phyloP scores from a whole-genome alignment of 2,329 filamentous ascomycete genomes.

The Neopestalotiopsis sp. region DNA sequence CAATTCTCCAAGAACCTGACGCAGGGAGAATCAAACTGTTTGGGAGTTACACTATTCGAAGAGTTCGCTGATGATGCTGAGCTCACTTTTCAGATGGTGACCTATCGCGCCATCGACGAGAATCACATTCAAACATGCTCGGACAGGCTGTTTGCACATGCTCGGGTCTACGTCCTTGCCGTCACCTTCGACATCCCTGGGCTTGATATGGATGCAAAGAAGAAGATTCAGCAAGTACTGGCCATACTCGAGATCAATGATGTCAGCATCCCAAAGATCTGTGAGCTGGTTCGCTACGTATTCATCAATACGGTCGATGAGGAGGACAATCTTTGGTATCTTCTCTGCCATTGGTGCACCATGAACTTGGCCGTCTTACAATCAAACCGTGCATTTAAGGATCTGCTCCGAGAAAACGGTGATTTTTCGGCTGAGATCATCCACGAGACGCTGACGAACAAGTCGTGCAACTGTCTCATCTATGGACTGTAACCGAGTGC shows the following conservation, averaged over 20 bases:
- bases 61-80: neutral
- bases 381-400: neutral
- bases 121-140: neutral
- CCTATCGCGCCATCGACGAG: neutral
- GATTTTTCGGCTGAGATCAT: neutral
- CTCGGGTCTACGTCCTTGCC: neutral
- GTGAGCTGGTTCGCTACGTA: neutral
- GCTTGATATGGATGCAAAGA: neutral
- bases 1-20: neutral
- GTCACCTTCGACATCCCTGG: neutral
- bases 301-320: neutral
- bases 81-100: neutral
- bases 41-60: neutral
- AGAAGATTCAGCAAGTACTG: neutral
- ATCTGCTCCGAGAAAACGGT: neutral
- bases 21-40: neutral
- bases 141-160: neutral
- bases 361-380: neutral
- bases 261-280: neutral
- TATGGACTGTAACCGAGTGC: no score
- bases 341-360: neutral
- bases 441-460: no score
- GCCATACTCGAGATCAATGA: neutral
- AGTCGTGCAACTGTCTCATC: no score
- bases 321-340: neutral